Evolutionary conservation across 306 rosid species (phyloP), one percentile per base, ranked within the genome.

Genomic region (Sechiopsis laciniata): DNA sequence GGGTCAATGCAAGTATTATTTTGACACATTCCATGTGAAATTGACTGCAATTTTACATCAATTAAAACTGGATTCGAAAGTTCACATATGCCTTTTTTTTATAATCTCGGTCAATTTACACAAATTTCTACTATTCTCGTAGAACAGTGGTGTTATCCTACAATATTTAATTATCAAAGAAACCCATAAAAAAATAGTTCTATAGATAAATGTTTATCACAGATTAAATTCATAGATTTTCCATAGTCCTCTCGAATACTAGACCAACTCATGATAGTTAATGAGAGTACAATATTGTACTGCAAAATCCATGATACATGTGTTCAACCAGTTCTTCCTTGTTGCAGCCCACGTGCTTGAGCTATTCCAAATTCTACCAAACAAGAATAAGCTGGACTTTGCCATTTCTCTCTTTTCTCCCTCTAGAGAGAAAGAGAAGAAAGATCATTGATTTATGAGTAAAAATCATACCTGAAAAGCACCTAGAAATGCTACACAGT

Each of bases 361-460:
- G 40, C 32, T 46, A 65, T 65, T 65, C 71, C 32, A 40, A 19
- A 20, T 3, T 66, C 55, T 19, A 66, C 55, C 71, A n/a, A 64
- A 15, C 70, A 64, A 35, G 6, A 64, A 10, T 51, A 24, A 64
- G 26, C n/a, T 63, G 22, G 69, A 35, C 12, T 35, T 4, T 35
- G 5, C 5, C 40, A 35, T 35, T 35, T 35, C 40, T 35, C 46
- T 40, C 46, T 40, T 40, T 40, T 40, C 8, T 40, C 46, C 46
- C 46, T 40, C 46, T 40, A 40, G 46, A 40, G 46, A 40, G 46
- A 40, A 40, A 40, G 46, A 40, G 7, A 40, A 40, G 46, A 8
- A 40, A 40, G 46, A 22, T 40, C 12, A 61, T 29, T 29, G 67
- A 61, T 15, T 2, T 26, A 61, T 61, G 67, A 58, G 45, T 61